A percentile compares a stretch with the other conserved stretches of the same genome.
Evolutionary conservation across 1,139 yeast species (phyloP).

Genomic region (Pichia kudriavzevii): DNA sequence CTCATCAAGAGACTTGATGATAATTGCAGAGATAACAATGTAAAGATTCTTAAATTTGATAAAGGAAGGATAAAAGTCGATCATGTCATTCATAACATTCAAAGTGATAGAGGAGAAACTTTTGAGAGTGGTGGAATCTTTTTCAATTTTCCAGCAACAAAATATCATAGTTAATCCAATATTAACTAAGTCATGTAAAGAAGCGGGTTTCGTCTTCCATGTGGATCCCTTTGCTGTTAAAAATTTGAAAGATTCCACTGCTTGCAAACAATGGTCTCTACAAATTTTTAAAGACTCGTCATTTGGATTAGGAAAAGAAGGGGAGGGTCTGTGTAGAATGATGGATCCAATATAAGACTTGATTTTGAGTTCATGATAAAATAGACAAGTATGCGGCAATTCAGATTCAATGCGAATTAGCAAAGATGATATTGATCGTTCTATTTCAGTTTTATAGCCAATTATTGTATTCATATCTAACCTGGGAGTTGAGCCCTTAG

Average conservation of each 20-base stretch:
- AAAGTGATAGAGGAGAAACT: conserved; percentile 12
- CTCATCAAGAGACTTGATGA: conserved; percentile 15
- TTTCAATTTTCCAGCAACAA: conserved; percentile 20
- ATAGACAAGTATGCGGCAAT: conserved; percentile 12
- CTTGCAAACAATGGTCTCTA: conserved; percentile 15
- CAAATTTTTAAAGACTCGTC: conserved; percentile 13
- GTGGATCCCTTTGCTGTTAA: conserved; percentile 8
- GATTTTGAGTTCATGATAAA: conserved; percentile 17
- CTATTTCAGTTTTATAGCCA: conserved; percentile 10
- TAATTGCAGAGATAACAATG: conserved; percentile 17
- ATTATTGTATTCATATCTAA: conserved; percentile 14
- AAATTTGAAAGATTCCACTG: conserved; percentile 13
- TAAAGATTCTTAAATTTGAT: conserved; percentile 16
- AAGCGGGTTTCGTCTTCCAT: conserved; percentile 17
- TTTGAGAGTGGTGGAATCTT: conserved; percentile 11
- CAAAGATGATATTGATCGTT: conserved; percentile 13
- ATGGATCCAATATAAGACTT: conserved; percentile 18
- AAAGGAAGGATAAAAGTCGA: conserved; percentile 14
- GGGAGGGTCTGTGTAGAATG: conserved; percentile 21
- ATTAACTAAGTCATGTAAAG: conserved; percentile 19
- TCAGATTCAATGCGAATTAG: conserved; percentile 15
- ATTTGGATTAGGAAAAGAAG: conserved; percentile 20
- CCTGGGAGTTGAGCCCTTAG: conserved; percentile 16
- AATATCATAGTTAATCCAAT: conserved; percentile 21
- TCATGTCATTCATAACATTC: conserved; percentile 17